These are phyloP conservation scores for Albifimbria verrucaria DNA, from an alignment of 2,329 filamentous ascomycete species.

Conservation along the genomic window DNA sequence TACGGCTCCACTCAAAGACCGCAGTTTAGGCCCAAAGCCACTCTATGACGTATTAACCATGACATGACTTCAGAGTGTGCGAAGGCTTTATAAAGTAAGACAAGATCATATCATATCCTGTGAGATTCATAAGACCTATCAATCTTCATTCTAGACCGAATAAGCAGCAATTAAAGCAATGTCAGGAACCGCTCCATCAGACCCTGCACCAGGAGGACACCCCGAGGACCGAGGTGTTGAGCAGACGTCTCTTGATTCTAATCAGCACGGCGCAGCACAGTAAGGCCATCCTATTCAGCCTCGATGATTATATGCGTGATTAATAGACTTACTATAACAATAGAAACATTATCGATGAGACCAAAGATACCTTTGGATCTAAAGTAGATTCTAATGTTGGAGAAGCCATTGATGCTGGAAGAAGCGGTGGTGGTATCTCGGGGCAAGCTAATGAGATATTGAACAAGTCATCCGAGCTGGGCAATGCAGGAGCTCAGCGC, in stretches of 20 bases:
- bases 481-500: not conserved
- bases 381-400: constrained; percentile 6
- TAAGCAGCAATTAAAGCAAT: not conserved
- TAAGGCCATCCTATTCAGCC: too few relatives aligned
- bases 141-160: not conserved
- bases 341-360: constrained; percentile 12
- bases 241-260: constrained; percentile 2
- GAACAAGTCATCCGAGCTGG: not conserved
- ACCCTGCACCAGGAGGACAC: constrained; percentile 7
- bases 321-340: too few relatives aligned
- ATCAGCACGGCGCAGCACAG: constrained; percentile 9
- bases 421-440: constrained; percentile 2
- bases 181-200: constrained; percentile 7
- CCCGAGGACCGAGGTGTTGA: constrained; percentile 6
- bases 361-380: constrained; percentile 6
- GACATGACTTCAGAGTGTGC: not conserved
- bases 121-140: not conserved
- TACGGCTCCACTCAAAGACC: too few relatives aligned
- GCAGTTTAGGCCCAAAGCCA: too few relatives aligned
- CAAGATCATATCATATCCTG: not conserved
- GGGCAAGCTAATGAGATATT: constrained; percentile 6
- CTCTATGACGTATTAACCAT: not conserved
- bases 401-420: constrained; percentile 6
- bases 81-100: not conserved
- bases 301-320: too few relatives aligned